These are phyloP conservation scores for Haplosporangium sp. DNA, from an alignment of 371 early-diverging fungal genomes.

Conservation along the genomic window DNA sequence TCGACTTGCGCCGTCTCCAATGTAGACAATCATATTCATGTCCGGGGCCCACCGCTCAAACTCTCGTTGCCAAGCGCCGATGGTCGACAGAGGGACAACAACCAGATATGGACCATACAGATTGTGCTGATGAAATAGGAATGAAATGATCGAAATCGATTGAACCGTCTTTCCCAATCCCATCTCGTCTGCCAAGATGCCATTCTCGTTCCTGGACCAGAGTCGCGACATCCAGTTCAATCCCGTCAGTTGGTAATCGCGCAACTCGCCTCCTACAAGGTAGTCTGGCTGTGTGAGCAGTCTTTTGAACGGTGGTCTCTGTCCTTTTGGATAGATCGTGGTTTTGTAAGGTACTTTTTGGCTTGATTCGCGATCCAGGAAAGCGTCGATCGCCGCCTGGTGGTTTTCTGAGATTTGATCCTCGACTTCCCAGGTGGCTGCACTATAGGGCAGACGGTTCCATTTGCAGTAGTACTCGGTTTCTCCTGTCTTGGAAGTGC, in stretches of 20 bases:
- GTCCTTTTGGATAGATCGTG: slow-evolving; percentile 59
- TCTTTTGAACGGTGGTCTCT: slow-evolving; percentile 81
- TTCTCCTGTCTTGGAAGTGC: slow-evolving; percentile 56
- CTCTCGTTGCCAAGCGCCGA: slow-evolving; percentile 95
- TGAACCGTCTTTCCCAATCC: slow-evolving; percentile 99
- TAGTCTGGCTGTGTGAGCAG: slow-evolving; percentile 86
- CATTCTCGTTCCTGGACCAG: slow-evolving; percentile 96
- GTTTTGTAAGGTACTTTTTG: slow-evolving; percentile 78
- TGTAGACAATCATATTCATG: slow-evolving; percentile 90
- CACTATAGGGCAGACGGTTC: slow-evolving; percentile 87
- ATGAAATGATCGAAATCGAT: slow-evolving; percentile 96
- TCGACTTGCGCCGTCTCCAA: slow-evolving; percentile 86
- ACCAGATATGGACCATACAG: slow-evolving; percentile 96
- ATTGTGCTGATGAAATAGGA: slow-evolving; percentile 85
- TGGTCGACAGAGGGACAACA: slow-evolving; percentile 96
- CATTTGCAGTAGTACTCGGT: slow-evolving; percentile 94
- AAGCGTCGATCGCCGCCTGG: slow-evolving; percentile 87
- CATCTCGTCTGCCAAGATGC: slow-evolving; percentile 94
- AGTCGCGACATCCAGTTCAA: slow-evolving; percentile 99
- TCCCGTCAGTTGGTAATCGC: slow-evolving; percentile 98
- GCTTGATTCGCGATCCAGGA: slow-evolving; percentile 81
- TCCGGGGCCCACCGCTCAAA: slow-evolving; percentile 95
- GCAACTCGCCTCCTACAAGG: slow-evolving; percentile 88
- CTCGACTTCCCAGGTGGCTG: slow-evolving; percentile 92
- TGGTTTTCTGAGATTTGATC: slow-evolving; percentile 70